Evolutionary conservation across 371 early-diverging fungal genomes (phyloP).

Genomic region (Amoeboaphelidium protococcarum): DNA sequence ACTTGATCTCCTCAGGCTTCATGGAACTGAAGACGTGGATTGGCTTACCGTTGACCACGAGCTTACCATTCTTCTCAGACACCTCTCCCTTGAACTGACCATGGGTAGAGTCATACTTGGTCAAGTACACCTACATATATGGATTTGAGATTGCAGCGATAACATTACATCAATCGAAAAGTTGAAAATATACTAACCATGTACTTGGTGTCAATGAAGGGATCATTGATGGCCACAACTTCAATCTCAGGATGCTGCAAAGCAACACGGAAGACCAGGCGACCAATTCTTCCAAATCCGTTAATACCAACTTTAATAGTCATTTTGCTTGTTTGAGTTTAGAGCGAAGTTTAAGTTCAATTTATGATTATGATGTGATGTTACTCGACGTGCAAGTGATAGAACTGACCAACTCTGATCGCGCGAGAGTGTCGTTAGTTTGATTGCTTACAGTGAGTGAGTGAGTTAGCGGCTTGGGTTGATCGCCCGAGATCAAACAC

Average conservation of each 20-base stretch:
- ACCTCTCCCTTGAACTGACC: conserved; percentile 61
- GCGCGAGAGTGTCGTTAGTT: not conserved
- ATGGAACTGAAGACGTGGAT: conserved; percentile 36
- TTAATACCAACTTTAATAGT: conserved; percentile 61
- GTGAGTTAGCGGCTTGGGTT: not conserved
- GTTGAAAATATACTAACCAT: conserved; percentile 22
- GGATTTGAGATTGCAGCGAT: not conserved
- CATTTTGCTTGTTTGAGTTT: not conserved
- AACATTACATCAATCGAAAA: no score
- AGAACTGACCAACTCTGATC: no score
- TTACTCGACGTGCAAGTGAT: no score
- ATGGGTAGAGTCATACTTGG: conserved; percentile 96
- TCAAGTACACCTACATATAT: conserved; percentile 28
- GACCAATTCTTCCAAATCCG: conserved; percentile 95
- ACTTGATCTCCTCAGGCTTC: conserved; percentile 67
- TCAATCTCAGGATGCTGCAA: conserved; percentile 41
- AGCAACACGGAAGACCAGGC: conserved; percentile 83
- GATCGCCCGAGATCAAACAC: no score
- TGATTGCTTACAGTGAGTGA: not conserved
- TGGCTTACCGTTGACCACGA: conserved; percentile 49
- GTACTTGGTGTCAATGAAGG: conserved; percentile 84
- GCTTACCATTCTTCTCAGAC: conserved; percentile 43
- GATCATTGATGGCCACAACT: conserved; percentile 94
- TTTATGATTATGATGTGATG: no score
- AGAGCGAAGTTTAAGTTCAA: not conserved